A percentile compares a stretch with the other conserved stretches of the same genome.
These are phyloP conservation scores for Leishmania arabica DNA, from an alignment of 208 protist species.

Conservation along the genomic window DNA sequence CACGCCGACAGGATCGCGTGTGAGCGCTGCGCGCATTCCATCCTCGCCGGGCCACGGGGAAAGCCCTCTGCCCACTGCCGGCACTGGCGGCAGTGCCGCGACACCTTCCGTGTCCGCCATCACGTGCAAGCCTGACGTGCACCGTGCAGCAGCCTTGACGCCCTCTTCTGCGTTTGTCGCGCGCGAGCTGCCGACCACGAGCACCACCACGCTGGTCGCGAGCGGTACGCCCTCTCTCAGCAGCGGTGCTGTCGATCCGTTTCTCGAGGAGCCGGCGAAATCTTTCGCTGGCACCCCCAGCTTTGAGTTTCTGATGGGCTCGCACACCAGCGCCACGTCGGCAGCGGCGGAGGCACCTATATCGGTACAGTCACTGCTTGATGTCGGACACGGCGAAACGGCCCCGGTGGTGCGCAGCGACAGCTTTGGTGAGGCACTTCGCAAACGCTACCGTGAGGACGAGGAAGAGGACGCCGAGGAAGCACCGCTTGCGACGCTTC, in stretches of 20 bases:
- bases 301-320: not conserved
- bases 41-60: not conserved
- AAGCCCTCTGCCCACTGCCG: not conserved
- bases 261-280: slow-evolving; percentile 11
- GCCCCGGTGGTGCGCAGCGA: slow-evolving; percentile 37
- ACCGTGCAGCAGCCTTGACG: not conserved
- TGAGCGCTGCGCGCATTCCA: slow-evolving; percentile 13
- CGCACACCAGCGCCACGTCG: not conserved
- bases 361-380: slow-evolving; percentile 61
- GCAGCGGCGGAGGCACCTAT: slow-evolving; percentile 7
- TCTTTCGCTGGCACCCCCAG: not conserved
- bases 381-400: slow-evolving; percentile 41
- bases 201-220: not conserved
- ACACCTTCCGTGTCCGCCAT: not conserved
- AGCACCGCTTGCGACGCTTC: slow-evolving; percentile 8
- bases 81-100: not conserved
- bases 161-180: slow-evolving; percentile 9
- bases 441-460: slow-evolving; percentile 82
- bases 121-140: not conserved
- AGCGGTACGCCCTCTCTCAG: not conserved
- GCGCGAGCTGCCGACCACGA: slow-evolving; percentile 17
- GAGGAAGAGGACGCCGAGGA: slow-evolving; percentile 46
- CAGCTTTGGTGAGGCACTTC: slow-evolving; percentile 71
- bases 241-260: slow-evolving; percentile 32
- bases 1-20: slow-evolving; percentile 11